These are phyloP conservation scores for Rhodomyrtus tomentosa DNA, from an alignment of 345 rosid genomes.

Conservation along the genomic window DNA sequence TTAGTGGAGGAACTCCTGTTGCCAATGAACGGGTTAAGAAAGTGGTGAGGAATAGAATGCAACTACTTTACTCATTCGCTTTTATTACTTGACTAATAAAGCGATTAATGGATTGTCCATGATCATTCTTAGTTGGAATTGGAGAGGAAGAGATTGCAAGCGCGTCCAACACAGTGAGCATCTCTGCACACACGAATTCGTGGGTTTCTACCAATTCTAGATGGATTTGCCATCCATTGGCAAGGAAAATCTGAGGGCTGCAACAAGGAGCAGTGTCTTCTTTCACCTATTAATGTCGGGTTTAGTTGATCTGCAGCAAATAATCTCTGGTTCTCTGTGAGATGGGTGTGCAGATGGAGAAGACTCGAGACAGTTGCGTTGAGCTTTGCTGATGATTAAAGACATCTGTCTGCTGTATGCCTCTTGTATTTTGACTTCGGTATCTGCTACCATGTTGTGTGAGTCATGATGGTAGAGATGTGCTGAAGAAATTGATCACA, in stretches of 20 bases:
- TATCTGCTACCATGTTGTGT: background rate
- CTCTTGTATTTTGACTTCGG: background rate
- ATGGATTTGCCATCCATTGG: background rate
- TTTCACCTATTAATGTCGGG: background rate
- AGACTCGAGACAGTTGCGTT: background rate
- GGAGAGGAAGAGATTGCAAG: slow-evolving; percentile 59
- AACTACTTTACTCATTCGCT: background rate
- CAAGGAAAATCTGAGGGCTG: background rate
- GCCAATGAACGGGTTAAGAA: slow-evolving; percentile 97
- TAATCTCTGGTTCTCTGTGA: background rate
- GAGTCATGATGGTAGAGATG: background rate
- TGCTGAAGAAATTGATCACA: background rate
- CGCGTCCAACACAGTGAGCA: slow-evolving; percentile 30
- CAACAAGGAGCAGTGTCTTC: background rate
- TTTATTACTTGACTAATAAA: background rate
- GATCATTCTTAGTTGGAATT: slow-evolving; percentile 29
- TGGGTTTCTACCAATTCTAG: background rate
- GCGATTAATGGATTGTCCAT: background rate
- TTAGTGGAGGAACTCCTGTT: slow-evolving; percentile 82
- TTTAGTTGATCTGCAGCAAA: background rate
- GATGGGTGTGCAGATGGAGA: background rate
- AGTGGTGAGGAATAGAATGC: slow-evolving; percentile 54
- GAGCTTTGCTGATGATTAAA: background rate
- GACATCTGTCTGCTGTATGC: background rate
- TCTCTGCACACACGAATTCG: background rate